phyloP scores from a whole-genome alignment of 2,329 filamentous ascomycete species.

The Colletotrichum salicis region DNA sequence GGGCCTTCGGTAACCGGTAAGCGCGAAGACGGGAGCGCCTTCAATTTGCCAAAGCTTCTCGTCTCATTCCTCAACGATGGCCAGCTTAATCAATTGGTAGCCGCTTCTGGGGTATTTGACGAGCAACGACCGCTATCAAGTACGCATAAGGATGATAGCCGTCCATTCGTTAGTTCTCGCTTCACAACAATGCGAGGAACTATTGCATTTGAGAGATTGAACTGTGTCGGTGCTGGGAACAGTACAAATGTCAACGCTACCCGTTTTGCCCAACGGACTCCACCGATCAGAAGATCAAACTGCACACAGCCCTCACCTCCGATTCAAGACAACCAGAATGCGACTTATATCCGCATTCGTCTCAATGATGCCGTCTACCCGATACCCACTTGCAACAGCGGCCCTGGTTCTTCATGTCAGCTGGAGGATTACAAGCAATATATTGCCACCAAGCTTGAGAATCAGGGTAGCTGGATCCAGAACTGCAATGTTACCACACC shows the following conservation, averaged over 20 bases:
- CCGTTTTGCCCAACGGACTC: neutral
- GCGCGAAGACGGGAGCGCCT: constrained; percentile 56
- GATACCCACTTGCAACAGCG: constrained; percentile 63
- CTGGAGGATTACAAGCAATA: constrained; percentile 57
- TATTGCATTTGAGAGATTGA: constrained; percentile 71
- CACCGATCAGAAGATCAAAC: neutral
- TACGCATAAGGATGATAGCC: constrained; percentile 55
- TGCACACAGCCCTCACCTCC: constrained; percentile 9
- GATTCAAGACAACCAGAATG: constrained; percentile 39
- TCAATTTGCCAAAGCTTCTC: constrained; percentile 65
- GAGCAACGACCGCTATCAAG: constrained; percentile 60
- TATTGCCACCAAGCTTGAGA: constrained; percentile 55
- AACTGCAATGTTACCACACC: constrained; percentile 58
- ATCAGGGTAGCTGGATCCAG: constrained; percentile 60
- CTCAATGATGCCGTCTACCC: constrained; percentile 74
- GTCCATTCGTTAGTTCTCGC: constrained; percentile 65
- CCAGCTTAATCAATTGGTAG: constrained; percentile 70
- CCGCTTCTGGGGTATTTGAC: constrained; percentile 71
- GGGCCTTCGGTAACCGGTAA: constrained; percentile 62
- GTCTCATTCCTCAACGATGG: constrained; percentile 74
- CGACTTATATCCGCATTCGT: constrained; percentile 64
- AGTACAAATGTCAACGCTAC: constrained; percentile 22
- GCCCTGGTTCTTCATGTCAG: constrained; percentile 65
- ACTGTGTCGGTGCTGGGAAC: constrained; percentile 51
- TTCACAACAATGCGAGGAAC: constrained; percentile 73